Base-by-base conservation (phyloP, 768 basidiomycete species). In the Roridomyces roridus region DNA sequence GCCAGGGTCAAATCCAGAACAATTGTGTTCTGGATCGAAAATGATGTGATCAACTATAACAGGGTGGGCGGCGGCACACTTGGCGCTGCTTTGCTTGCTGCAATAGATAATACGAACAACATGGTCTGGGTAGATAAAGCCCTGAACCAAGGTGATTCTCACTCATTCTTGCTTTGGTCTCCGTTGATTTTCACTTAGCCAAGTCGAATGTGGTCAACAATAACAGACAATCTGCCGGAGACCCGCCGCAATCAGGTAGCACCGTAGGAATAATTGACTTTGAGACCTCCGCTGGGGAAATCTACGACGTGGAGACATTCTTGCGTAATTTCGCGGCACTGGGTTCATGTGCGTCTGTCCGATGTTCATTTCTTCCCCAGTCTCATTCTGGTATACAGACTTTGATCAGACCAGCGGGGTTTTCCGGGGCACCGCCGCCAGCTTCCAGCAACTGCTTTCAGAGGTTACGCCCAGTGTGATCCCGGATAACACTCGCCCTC, bases 81-180 rank as follows among this genome's bases (percentile, higher is more conserved):
- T 11, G 52, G 52, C 17, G 34, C 36, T 26, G 34, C 52, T 10
- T 17, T 54, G 18, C 34, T 54, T 9, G 34, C 31, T 10, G 52
- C 52, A 3, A 26, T 54, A 11, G 52, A 54, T 17, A 44, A 37
- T 29, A 35, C 28, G 23, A 52, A 31, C 11, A 55, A 55, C 23
- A 55, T 55, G 53, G 53, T 55, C 28, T 55, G 53, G 45, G 53
- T 48, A n/a, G 37, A 55, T 47, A 41, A 41, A 42, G 37, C 53
- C 5, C 8, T 55, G 36, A 55, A 55, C 17, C 46, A 55, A 40
- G 53, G 52, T 46, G 5, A 36, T 44, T n/a, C 11, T 12, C 37
- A 51, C 7, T 12, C 8, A 25, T 43, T 24, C 3, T 43, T 36
- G 15, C n/a, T n/a, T n/a, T n/a, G n/a, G n/a, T n/a, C n/a, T n/a